Percentiles rank a stretch among this genome's conserved stretches.
Conservation (phyloP, 2,329 filamentous ascomycete genomes). For the Epichloe hybrida region DNA sequence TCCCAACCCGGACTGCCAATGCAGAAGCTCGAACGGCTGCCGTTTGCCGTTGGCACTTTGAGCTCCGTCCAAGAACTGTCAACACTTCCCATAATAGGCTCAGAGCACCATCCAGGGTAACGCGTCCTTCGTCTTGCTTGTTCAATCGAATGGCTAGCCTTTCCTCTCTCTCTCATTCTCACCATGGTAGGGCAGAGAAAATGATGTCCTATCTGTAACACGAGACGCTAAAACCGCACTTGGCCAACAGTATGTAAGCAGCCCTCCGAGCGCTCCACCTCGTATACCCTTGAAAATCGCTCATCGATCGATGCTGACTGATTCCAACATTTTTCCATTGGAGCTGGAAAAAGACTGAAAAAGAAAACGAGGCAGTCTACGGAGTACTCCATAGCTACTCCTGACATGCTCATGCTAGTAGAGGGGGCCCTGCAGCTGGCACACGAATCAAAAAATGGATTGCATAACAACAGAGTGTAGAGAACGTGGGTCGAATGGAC, state of each 20-base stretch:
- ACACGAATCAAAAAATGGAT: neutral
- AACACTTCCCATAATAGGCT: too few relatives aligned
- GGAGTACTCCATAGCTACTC: too few relatives aligned
- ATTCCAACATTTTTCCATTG: neutral
- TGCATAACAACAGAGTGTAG: neutral
- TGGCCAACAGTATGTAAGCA: neutral
- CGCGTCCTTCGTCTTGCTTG: too few relatives aligned
- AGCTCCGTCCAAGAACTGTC: neutral
- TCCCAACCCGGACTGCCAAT: neutral
- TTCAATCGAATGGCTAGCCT: too few relatives aligned
- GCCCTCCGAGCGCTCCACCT: neutral
- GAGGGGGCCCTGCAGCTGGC: neutral
- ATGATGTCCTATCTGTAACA: too few relatives aligned
- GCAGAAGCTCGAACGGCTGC: neutral
- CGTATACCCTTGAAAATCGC: neutral
- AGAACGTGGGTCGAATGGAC: neutral
- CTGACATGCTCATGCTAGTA: too few relatives aligned
- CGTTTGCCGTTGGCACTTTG: neutral
- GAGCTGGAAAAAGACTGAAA: neutral
- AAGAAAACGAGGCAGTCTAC: too few relatives aligned
- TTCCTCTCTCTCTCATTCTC: too few relatives aligned
- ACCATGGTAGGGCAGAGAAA: too few relatives aligned
- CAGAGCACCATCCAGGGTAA: too few relatives aligned
- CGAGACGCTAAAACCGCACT: too few relatives aligned
- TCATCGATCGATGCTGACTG: neutral